phyloP scores from a whole-genome alignment of 371 early-diverging fungal species.

The Saksenaea oblongispora region DNA sequence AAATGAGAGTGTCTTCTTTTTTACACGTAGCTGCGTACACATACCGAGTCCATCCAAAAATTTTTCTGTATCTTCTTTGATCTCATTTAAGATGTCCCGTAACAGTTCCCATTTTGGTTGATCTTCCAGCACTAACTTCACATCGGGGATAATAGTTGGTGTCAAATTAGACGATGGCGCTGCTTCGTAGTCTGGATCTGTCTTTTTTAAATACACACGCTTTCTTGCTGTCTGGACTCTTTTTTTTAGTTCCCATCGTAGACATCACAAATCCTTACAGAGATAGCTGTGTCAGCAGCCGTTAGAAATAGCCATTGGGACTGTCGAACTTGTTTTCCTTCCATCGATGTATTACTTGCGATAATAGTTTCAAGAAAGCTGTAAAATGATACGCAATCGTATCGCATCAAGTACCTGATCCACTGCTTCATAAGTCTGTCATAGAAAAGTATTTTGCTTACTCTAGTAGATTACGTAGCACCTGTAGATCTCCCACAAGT shows the following conservation, averaged over 20 bases:
- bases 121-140: constrained; percentile 80
- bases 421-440: neutral
- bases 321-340: constrained; percentile 36
- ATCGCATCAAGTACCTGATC: constrained; percentile 67
- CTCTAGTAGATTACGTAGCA: constrained; percentile 70
- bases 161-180: neutral
- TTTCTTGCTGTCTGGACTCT: constrained; percentile 55
- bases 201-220: constrained; percentile 59
- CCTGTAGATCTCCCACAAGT: constrained; percentile 74
- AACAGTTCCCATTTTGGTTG: constrained; percentile 91
- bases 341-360: constrained; percentile 48
- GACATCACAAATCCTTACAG: constrained; percentile 26
- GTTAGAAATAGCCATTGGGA: constrained; percentile 87
- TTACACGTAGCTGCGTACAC: neutral
- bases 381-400: constrained; percentile 90
- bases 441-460: constrained; percentile 18
- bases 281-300: constrained; percentile 77
- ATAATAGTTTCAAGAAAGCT: constrained; percentile 84
- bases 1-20: too few species aligned
- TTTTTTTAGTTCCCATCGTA: neutral
- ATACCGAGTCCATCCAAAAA: constrained; percentile 33
- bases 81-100: constrained; percentile 70
- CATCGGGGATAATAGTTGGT: constrained; percentile 15
- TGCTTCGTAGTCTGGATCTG: constrained; percentile 40
- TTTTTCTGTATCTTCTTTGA: constrained; percentile 58